Evolutionary conservation across 2,329 filamentous ascomycete species (phyloP), one percentile per base, ranked within the genome.

Genomic region (Fusarium bactridioides): DNA sequence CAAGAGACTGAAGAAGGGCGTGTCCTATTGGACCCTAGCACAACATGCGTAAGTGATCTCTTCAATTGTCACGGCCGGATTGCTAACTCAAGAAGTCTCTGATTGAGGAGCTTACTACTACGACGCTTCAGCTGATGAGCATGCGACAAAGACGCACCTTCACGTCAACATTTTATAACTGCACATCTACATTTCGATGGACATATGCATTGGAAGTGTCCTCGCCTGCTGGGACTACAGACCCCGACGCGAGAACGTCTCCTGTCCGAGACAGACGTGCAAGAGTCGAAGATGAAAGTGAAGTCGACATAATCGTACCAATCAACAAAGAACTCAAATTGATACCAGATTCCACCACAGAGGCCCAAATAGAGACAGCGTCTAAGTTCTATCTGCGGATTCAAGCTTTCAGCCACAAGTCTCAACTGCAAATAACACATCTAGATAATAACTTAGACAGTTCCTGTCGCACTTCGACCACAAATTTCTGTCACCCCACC

Each of bases 91-190:
- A 2, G 1, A 3, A 73, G 70, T 67, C 66, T 0, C 70, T 73
- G 66, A 43, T 73, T 0, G 55, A 64, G 12, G 70, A 61, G 10
- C 70, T 73, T 5, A 66, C 70, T 4, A 61, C 23, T 1, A 61
- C 66, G 2, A 73, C 70, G 0, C 19, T 73, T 2, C 61, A 73
- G 15, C n/a, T 73, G 3, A 55, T 55, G 25, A 67, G 70, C 21
- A 73, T 73, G 70, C 35, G 67, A 1, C 70, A 73, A n/a, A 58
- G 61, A 11, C 53, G 70, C 5, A n/a, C 25, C 4, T 73, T 43
- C 6, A 70, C 61, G 0, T 4, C 57, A 2, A 71, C 54, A 0
- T 73, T 71, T 29, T 73, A 73, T 29, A 73, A 53, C 29, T 60
- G 61, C 1, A 51, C 41, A 55, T 31, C 48, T 18, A 33, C 29